Conservation (phyloP, 75 land plant species). For the Pinus albicaulis region DNA sequence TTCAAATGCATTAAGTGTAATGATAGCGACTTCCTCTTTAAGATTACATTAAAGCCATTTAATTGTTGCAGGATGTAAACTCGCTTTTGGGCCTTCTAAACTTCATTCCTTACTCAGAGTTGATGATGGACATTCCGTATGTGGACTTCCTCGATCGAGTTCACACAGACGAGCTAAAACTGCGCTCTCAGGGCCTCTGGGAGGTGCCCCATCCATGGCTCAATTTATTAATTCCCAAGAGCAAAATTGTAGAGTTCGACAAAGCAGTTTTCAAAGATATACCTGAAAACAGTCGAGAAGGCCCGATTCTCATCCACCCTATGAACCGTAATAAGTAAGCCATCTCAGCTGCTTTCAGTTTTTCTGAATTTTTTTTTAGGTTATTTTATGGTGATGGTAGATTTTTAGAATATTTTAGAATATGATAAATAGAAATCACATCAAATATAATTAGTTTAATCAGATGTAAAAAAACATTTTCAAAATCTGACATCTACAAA, state of each 20-base stretch:
- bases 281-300: conserved; percentile 9
- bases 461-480: too few relatives aligned
- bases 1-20: too few relatives aligned
- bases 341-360: background rate
- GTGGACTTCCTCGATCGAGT: conserved; percentile 37
- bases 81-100: conserved; percentile 15
- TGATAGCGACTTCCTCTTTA: background rate
- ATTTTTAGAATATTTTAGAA: too few relatives aligned
- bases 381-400: too few relatives aligned
- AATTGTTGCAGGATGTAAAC: conserved; percentile 9
- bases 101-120: conserved; percentile 20
- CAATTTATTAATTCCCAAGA: conserved; percentile 26
- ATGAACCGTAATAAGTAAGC: conserved; percentile 37
- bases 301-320: conserved; percentile 39
- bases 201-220: conserved; percentile 34
- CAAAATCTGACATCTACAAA: too few relatives aligned
- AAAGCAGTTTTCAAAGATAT: conserved; percentile 22
- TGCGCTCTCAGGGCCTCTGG: conserved; percentile 25
- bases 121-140: conserved; percentile 25
- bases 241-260: conserved; percentile 32
- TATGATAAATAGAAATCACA: too few relatives aligned
- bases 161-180: conserved; percentile 25
- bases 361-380: background rate
- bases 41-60: background rate
- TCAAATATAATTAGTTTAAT: too few relatives aligned